phyloP scores from a whole-genome alignment of 2,329 filamentous ascomycete genomes.

The Aspergillus sp. region DNA sequence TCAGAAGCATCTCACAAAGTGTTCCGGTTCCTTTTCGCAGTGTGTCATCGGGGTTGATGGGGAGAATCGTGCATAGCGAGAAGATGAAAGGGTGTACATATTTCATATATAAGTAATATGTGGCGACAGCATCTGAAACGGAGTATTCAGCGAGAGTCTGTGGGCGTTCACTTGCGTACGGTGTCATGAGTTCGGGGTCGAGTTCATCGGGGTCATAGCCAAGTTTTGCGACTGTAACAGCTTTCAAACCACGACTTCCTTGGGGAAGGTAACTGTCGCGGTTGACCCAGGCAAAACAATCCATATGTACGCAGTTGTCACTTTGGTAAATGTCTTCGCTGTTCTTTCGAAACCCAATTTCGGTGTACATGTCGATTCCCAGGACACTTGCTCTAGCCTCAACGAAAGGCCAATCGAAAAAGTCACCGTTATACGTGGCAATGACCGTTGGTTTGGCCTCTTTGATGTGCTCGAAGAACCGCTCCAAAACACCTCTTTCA shows the following conservation, averaged over 20 bases:
- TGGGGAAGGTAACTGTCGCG: slow-evolving; percentile 97
- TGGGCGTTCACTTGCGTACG: slow-evolving; percentile 77
- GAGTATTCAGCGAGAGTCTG: slow-evolving; percentile 97
- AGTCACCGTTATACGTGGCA: slow-evolving; percentile 99
- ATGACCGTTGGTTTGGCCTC: slow-evolving; percentile 93
- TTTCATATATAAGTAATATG: slow-evolving; percentile 99
- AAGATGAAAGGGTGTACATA: slow-evolving; percentile 99
- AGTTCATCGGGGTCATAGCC: slow-evolving; percentile 98
- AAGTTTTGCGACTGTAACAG: slow-evolving; percentile 94
- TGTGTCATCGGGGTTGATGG: slow-evolving; percentile 86
- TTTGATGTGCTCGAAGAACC: slow-evolving; percentile 95
- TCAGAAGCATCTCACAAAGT: slow-evolving; percentile 97
- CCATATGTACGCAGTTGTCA: slow-evolving; percentile 95
- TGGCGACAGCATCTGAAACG: slow-evolving; percentile 96
- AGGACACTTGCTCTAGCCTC: slow-evolving; percentile 88
- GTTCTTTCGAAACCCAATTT: slow-evolving; percentile 95
- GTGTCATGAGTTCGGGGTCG: slow-evolving; percentile 95
- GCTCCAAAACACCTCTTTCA: slow-evolving; percentile 79
- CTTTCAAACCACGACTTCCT: slow-evolving; percentile 93
- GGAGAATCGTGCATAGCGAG: slow-evolving; percentile 94
- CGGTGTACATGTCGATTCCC: slow-evolving; percentile 98
- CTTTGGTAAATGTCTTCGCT: slow-evolving; percentile 95
- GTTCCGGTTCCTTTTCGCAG: slow-evolving; percentile 95
- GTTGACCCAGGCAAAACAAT: slow-evolving; percentile 98
- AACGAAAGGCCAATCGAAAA: slow-evolving; percentile 99